Evolutionary conservation across 208 protist genomes (phyloP), one percentile per base, ranked within the genome.

Genomic region (Vickermania spadyakhi): DNA sequence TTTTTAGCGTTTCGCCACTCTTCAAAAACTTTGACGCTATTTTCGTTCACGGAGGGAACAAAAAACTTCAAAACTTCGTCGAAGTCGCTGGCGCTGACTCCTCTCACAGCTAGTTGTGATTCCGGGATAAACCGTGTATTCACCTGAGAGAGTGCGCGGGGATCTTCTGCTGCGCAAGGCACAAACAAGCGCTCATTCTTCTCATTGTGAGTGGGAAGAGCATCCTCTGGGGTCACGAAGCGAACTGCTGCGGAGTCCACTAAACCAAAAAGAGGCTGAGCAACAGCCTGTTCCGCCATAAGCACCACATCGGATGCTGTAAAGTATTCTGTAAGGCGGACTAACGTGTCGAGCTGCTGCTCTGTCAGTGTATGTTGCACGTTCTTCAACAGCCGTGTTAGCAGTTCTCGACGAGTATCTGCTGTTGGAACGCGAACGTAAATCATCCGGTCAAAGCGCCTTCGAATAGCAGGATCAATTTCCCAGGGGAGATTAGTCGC

Each of bases 401-500:
- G 14, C 45, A 93, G 58, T 13, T 31, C 56, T 2, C 66, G 60
- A 28, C 84, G 73, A 3, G 68, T 68, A 18, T 29, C 52, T 0
- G 58, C 13, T 0, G 68, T 60, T 3, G 93, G 91, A 28, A 97
- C 70, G 1, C 68, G 72, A 0, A 97, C 80, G 75, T 92, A 95
- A 14, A 97, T 59, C 21, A 88, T 68, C 29, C 86, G 86, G 57
- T 96, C 91, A 57, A 97, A 93, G 5, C 94, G 83, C 0, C 94
- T 81, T 27, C 77, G 76, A 41, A 94, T 65, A 23, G 94, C 94
- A 2, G 73, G 55, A 65, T 97, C 94, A 36, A 97, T 68, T 27
- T 95, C 89, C 83, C 89, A 95, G 36, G 94, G 94, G 45, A 93
- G 60, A 62, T 97, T 97, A 13, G 89, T 96, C 7, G 94, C 94